A percentile compares a stretch with the other conserved stretches of the same genome.
Evolutionary conservation across 2,329 filamentous ascomycete species (phyloP).

Genomic region (Paecilomyces sp.): DNA sequence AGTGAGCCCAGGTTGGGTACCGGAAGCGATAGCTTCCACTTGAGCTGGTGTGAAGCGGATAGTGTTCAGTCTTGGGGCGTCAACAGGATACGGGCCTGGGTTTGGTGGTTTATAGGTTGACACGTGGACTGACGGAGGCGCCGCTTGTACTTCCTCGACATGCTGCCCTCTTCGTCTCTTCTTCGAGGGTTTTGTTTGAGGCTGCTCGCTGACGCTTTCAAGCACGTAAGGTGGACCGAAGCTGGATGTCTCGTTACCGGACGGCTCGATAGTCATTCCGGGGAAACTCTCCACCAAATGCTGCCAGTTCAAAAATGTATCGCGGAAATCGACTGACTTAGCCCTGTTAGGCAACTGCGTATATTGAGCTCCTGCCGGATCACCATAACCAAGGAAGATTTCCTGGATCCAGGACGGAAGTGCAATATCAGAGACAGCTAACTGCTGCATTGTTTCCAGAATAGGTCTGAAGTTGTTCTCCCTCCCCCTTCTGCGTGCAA

Average conservation of each 20-base stretch:
- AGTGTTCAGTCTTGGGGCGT: conserved; percentile 71
- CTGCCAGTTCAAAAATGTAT: conserved; percentile 93
- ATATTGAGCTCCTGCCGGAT: conserved; percentile 81
- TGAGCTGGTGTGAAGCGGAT: conserved; percentile 88
- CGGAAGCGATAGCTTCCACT: conserved; percentile 86
- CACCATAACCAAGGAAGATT: conserved; percentile 94
- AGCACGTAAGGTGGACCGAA: conserved; percentile 86
- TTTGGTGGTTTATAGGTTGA: conserved; percentile 87
- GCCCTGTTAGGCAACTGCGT: conserved; percentile 72
- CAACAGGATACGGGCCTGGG: conserved; percentile 79
- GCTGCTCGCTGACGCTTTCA: conserved; percentile 52
- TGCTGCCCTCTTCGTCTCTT: conserved; percentile 75
- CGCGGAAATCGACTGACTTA: conserved; percentile 76
- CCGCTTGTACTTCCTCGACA: conserved; percentile 54
- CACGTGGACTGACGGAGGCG: conserved; percentile 65
- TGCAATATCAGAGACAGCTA: conserved; percentile 77
- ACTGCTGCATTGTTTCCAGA: conserved; percentile 79
- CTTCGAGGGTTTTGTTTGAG: conserved; percentile 61
- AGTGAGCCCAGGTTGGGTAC: conserved; percentile 87
- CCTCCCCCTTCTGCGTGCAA: conserved; percentile 72
- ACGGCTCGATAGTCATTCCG: conserved; percentile 77
- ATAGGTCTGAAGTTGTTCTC: conserved; percentile 98
- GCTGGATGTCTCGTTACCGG: conserved; percentile 61
- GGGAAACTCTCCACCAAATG: conserved; percentile 85
- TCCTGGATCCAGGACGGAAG: conserved; percentile 91